phyloP scores from a whole-genome alignment of 441 rosid genomes.

The Euphorbia schlechtendalii region DNA sequence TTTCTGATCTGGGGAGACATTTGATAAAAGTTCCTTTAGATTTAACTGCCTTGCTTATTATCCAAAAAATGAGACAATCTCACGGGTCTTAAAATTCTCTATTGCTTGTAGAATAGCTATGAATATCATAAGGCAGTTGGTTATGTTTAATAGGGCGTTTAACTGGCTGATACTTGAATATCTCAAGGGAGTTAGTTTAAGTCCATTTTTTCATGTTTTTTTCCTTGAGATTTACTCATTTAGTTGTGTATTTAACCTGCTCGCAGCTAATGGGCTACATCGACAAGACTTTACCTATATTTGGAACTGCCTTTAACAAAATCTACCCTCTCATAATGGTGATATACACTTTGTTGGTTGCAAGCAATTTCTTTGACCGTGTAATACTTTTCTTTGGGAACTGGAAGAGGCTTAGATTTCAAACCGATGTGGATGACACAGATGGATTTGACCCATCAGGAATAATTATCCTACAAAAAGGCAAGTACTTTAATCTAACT shows the following conservation, averaged over 20 bases:
- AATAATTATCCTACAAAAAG: constrained; percentile 79
- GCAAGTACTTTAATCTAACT: constrained; percentile 26
- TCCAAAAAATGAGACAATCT: too few species aligned
- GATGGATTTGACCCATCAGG: constrained; percentile 97
- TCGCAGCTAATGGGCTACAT: constrained; percentile 94
- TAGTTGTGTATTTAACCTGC: constrained; percentile 9
- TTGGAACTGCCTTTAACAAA: constrained; percentile 76
- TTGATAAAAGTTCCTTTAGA: background rate
- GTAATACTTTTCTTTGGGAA: constrained; percentile 84
- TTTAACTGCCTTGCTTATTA: background rate
- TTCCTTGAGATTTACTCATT: constrained; percentile 13
- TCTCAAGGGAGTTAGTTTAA: background rate
- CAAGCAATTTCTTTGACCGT: constrained; percentile 89
- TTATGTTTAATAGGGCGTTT: background rate
- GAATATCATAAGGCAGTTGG: too few species aligned
- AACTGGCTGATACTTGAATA: background rate
- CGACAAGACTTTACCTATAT: constrained; percentile 72
- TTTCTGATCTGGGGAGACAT: background rate
- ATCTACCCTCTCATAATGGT: constrained; percentile 99
- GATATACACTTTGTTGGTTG: constrained; percentile 80
- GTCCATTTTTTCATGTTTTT: background rate
- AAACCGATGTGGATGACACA: constrained; percentile 73
- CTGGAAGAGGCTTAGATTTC: constrained; percentile 86
- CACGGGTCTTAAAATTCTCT: too few species aligned
- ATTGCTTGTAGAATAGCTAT: too few species aligned